phyloP scores from a whole-genome alignment of 805 yeast genomes.

The Saccharomycopsis sp. region DNA sequence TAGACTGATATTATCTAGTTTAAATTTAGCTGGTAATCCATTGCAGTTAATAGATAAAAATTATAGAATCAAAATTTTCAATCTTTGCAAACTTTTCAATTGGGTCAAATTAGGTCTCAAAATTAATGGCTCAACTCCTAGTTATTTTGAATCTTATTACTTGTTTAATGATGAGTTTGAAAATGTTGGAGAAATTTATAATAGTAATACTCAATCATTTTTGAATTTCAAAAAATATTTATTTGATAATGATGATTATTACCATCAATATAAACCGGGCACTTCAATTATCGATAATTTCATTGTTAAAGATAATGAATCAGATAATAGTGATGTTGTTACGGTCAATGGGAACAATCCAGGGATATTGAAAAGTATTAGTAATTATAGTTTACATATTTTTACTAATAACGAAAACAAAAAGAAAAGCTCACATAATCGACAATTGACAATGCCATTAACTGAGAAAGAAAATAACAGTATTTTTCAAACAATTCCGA shows the following conservation, averaged over 20 bases:
- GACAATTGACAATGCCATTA: background rate
- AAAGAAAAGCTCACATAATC: too few species aligned
- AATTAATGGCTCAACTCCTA: slow-evolving; percentile 52
- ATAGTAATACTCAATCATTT: slow-evolving; percentile 3
- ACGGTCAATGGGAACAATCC: background rate
- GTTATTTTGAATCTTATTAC: slow-evolving; percentile 48
- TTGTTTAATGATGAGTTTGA: slow-evolving; percentile 37
- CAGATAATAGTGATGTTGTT: background rate
- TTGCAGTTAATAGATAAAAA: slow-evolving; percentile 30
- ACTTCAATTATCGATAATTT: slow-evolving; percentile 7
- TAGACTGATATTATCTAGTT: slow-evolving; percentile 22
- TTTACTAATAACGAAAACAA: slow-evolving; percentile 6
- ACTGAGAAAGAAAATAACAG: background rate
- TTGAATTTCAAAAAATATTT: slow-evolving; percentile 16
- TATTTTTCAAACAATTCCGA: background rate
- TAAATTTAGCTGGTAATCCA: slow-evolving; percentile 31
- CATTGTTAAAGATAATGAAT: background rate
- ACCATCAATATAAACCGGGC: slow-evolving; percentile 15
- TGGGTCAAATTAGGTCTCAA: slow-evolving; percentile 33
- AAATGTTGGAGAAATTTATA: slow-evolving; percentile 22
- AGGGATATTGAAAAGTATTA: slow-evolving; percentile 15
- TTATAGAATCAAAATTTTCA: slow-evolving; percentile 44
- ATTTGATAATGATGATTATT: slow-evolving; percentile 14
- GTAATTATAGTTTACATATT: slow-evolving; percentile 12
- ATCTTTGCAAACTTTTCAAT: slow-evolving; percentile 43